Evolutionary conservation across 495 filamentous ascomycete species (phyloP), one percentile per base, ranked within the genome.

Genomic region (Trichocladium uniseriatum): DNA sequence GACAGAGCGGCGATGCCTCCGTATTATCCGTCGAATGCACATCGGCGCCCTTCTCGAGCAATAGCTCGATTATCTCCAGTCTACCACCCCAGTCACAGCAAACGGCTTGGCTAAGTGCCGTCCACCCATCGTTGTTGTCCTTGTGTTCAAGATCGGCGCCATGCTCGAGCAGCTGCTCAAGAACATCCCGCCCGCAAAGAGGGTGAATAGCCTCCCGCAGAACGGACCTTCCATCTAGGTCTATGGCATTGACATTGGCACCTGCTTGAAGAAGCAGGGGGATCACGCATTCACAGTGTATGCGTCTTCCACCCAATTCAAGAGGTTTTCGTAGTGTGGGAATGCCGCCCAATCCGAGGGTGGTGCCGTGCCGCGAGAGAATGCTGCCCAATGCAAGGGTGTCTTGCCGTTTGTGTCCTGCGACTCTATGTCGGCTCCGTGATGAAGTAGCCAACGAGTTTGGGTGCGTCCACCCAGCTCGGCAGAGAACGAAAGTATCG

Each of bases 131-230:
- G 24, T 8, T 20, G n/a, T 43, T 20, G n/a, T 43, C 41, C 27
- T 10, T 14, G 11, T 34, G 18, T 3, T 43, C 41, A 10, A 43
- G 31, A 20, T 65, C 24, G 5, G 54, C 59, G 34, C 53, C 49
- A 3, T 38, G 27, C 13, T 55, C 35, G 19, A 38, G 36, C 39
- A 27, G 36, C 20, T 21, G 18, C 29, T 44, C 24, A 38, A 47
- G 36, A 5, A 1, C 11, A 32, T 29, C 5, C 24, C 10, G 8
- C 6, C 4, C 18, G 28, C 10, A 0, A 2, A 14, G 3, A 3
- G 24, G 4, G 24, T 27, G 16, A n/a, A 42, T 28, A 6, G 24
- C 24, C 24, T 11, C 5, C 1, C 11, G 22, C 39, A 42, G 24
- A 11, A 13, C 22, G 1, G 39, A 28, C 39, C 2, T 42, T 14